Evolutionary conservation across 768 basidiomycete species (phyloP).

Genomic region (Boletus reticulatus): DNA sequence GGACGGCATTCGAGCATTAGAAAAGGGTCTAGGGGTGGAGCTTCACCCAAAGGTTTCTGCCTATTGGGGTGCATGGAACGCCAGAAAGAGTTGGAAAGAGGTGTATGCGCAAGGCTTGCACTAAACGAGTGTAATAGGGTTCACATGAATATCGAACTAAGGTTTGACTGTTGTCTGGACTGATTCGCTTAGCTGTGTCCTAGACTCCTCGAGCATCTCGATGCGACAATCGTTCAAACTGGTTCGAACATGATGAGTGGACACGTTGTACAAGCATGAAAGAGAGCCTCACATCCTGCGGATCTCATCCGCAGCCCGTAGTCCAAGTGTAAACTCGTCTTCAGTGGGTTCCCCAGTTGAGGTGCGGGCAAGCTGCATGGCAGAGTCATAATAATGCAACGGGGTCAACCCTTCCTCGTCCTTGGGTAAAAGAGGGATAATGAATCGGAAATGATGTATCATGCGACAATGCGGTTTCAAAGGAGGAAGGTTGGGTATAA

Average conservation of each 20-base stretch:
- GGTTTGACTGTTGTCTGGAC: conserved; percentile 12
- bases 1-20: conserved; percentile 37
- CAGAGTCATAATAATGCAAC: conserved; percentile 75
- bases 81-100: conserved; percentile 45
- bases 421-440: conserved; percentile 56
- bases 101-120: conserved; percentile 45
- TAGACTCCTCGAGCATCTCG: conserved; percentile 61
- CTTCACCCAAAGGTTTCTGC: conserved; percentile 37
- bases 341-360: conserved; percentile 59
- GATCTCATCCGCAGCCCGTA: conserved; percentile 61
- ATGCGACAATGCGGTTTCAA: conserved; percentile 73
- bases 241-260: not conserved
- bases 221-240: conserved; percentile 64
- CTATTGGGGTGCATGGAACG: conserved; percentile 47
- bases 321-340: conserved; percentile 62
- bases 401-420: conserved; percentile 66
- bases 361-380: conserved; percentile 68
- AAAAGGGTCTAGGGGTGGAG: conserved; percentile 37
- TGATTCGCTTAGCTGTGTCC: conserved; percentile 38
- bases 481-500: conserved; percentile 70
- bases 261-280: not conserved
- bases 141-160: not conserved
- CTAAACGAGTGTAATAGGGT: conserved; percentile 18
- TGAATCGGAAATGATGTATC: conserved; percentile 78
- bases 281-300: conserved; percentile 45